Percentiles rank a stretch among this genome's conserved stretches.
These are phyloP conservation scores for Vararia minispora DNA, from an alignment of 768 basidiomycete genomes.

Conservation along the genomic window DNA sequence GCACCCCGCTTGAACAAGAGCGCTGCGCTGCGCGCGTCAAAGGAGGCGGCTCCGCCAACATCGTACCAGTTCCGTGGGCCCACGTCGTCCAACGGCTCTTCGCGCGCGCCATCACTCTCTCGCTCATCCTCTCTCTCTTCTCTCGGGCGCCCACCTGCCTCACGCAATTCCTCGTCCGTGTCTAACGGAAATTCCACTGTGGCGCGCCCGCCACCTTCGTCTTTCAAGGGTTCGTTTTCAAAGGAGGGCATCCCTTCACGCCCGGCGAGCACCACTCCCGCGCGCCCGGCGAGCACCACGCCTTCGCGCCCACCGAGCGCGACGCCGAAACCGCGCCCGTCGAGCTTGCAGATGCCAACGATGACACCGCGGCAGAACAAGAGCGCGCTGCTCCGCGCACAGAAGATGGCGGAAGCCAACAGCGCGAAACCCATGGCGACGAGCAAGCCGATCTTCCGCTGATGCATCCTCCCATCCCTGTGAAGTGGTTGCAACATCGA, in stretches of 20 bases:
- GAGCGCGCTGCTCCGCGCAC: slow-evolving; percentile 59
- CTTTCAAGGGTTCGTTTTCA: slow-evolving; percentile 50
- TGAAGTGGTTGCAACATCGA: too few relatives aligned
- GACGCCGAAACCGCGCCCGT: slow-evolving; percentile 39
- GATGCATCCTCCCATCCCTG: too few relatives aligned
- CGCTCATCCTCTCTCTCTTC: slow-evolving; percentile 2
- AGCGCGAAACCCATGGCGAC: too few relatives aligned
- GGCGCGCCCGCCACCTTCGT: slow-evolving; percentile 32
- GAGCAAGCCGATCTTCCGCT: too few relatives aligned
- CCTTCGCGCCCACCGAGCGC: slow-evolving; percentile 7
- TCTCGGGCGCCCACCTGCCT: slow-evolving; percentile 2
- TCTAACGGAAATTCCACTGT: too few relatives aligned
- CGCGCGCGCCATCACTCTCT: slow-evolving; percentile 7
- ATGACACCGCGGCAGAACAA: slow-evolving; percentile 64
- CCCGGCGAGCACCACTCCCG: slow-evolving; percentile 14
- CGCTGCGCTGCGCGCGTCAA: slow-evolving; percentile 28
- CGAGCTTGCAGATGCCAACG: slow-evolving; percentile 45
- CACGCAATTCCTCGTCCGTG: slow-evolving; percentile 1
- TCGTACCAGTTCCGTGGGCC: slow-evolving; percentile 5
- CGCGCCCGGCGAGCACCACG: slow-evolving; percentile 15
- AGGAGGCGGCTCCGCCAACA: slow-evolving; percentile 30
- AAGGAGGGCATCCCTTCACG: slow-evolving; percentile 11
- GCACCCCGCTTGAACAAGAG: slow-evolving; percentile 33
- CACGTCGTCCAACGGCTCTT: neutral
- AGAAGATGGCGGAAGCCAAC: slow-evolving; percentile 47